Base-by-base conservation (phyloP, 2,329 filamentous ascomycete genomes). In the Metarhizium brunneum region DNA sequence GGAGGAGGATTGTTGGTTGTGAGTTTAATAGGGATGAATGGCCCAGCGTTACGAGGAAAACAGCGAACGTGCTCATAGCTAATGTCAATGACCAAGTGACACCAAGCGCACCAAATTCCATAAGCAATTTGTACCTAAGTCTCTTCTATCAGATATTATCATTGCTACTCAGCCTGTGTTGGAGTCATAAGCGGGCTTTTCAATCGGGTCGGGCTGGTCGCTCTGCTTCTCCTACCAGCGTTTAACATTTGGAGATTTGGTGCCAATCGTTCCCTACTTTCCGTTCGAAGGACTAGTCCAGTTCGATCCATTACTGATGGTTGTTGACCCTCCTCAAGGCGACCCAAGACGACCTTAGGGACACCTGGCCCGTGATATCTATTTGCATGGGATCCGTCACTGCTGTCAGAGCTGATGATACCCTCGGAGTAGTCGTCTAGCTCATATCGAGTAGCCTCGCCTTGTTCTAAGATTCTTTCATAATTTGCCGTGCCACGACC, bases 381-480 rank as follows among this genome's bases (percentile, higher is more conserved):
- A 20, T 84, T 84, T 2, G 80, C 69, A 10, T 77, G 72, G 8
- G 77, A 80, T 2, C 74, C 75, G 38, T 83, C 79, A 58, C 78
- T 83, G 59, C 78, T 79, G 64, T 88, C 85, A 0, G 84, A 86
- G 62, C 78, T 75, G 1, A 85, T 82, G 56, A 84, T 82, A 6
- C 86, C 81, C 53, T 84, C 80, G 1, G 83, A 84, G 35, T 85
- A 82, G 8, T 83, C 72, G 16, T 84, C 83, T 2, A 96, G 80
- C 67, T 96, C 92, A 65, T 95, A 92, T 47, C 90, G 86, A 54
- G 81, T 74, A 11, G 74, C 73, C n/a, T 83, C 81, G 13, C 88
- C 91, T 62, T 92, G 88, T 71, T 96, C 91, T 53, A 95, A 73
- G 3, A 96, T 86, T 35, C 90, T 85, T 66, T 96, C 92, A 66